A percentile compares a stretch with the other conserved stretches of the same genome.
Evolutionary conservation across 306 rosid species (phyloP).

Genomic region (Morella rubra): DNA sequence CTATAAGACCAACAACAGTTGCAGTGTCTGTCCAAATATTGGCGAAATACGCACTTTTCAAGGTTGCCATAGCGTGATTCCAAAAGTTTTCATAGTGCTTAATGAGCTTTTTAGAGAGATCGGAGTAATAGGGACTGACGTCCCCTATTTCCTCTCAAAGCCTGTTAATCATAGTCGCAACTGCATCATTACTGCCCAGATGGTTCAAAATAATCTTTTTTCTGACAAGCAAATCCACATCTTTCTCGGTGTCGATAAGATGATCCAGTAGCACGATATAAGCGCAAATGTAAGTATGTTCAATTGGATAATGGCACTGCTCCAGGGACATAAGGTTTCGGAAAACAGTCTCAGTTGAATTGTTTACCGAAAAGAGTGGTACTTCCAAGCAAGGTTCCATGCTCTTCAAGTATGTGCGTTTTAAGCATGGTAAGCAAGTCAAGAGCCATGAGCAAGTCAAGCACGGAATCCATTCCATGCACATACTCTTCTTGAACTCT

Average conservation of each 20-base stretch:
- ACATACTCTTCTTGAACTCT: not conserved
- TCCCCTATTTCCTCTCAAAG: constrained; percentile 17
- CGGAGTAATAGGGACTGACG: not conserved
- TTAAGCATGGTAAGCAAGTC: not conserved
- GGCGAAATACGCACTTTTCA: constrained; percentile 11
- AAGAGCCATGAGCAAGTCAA: not conserved
- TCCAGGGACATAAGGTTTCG: constrained; percentile 37
- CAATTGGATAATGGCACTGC: constrained; percentile 21
- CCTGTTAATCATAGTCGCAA: constrained; percentile 15
- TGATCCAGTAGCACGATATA: constrained; percentile 26
- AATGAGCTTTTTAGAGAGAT: not conserved
- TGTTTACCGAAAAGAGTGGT: not conserved
- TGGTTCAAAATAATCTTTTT: constrained; percentile 16
- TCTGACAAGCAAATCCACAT: constrained; percentile 24
- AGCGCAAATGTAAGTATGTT: constrained; percentile 16
- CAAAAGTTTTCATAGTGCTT: not conserved
- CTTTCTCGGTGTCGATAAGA: constrained; percentile 21
- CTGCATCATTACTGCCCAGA: constrained; percentile 23
- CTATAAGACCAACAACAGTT: too few relatives aligned
- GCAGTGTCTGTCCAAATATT: too few relatives aligned
- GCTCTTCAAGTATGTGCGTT: not conserved
- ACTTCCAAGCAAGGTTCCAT: constrained; percentile 1
- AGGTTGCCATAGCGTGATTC: constrained; percentile 18
- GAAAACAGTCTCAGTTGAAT: constrained; percentile 8
- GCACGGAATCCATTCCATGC: not conserved